These are phyloP conservation scores for Termitomyces sp. DNA, from an alignment of 768 basidiomycete genomes.

Conservation along the genomic window DNA sequence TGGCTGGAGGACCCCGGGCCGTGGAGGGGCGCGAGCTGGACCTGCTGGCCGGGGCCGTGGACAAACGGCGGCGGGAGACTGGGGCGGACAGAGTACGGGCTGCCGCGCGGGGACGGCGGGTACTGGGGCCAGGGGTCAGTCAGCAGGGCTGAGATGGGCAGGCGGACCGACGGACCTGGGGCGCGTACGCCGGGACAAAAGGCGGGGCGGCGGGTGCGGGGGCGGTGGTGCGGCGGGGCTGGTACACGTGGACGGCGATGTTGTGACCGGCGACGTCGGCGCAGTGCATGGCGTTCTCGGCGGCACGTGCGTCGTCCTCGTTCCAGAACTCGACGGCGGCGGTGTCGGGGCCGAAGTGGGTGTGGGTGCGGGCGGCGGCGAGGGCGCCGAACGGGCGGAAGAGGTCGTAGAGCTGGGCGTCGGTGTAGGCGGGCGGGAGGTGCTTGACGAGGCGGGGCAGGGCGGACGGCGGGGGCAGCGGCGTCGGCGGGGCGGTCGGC, in stretches of 20 bases:
- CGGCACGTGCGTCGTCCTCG: constrained; percentile 75
- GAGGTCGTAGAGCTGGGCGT: constrained; percentile 76
- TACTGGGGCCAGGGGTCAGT: constrained; percentile 39
- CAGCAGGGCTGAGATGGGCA: not conserved
- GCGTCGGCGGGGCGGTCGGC: constrained; percentile 68
- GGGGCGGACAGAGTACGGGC: constrained; percentile 40
- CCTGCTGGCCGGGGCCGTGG: constrained; percentile 88
- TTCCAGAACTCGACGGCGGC: constrained; percentile 84
- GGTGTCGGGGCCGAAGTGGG: constrained; percentile 71
- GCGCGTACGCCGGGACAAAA: constrained; percentile 69
- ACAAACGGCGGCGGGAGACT: constrained; percentile 47
- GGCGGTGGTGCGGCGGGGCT: constrained; percentile 54
- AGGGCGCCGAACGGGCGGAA: constrained; percentile 83
- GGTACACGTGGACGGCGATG: constrained; percentile 78
- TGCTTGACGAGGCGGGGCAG: constrained; percentile 81
- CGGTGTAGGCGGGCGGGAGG: constrained; percentile 61
- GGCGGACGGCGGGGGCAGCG: constrained; percentile 71
- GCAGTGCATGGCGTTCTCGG: constrained; percentile 80
- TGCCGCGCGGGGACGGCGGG: constrained; percentile 55
- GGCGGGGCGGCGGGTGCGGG: constrained; percentile 55
- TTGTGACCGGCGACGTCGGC: constrained; percentile 79
- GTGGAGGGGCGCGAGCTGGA: constrained; percentile 67
- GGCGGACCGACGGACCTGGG: constrained; percentile 36
- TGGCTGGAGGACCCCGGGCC: constrained; percentile 82
- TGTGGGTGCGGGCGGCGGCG: constrained; percentile 68